Evolutionary conservation across 2,329 filamentous ascomycete species (phyloP), one percentile per base, ranked within the genome.

Genomic region (Fusarium succisae): DNA sequence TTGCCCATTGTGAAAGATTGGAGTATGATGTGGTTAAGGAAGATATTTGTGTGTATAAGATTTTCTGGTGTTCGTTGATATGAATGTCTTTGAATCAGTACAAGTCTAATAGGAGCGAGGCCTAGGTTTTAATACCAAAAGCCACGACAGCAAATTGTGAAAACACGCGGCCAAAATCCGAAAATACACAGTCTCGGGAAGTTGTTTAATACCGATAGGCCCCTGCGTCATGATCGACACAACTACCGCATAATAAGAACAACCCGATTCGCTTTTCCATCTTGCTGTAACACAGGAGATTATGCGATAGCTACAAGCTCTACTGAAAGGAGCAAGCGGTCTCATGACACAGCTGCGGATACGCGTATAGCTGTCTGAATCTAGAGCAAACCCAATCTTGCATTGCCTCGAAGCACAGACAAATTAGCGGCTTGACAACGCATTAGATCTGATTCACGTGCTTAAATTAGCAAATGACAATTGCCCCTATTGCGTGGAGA

Each of bases 351-450:
- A 20, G 17, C 24, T 9, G 17, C 13, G n/a, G 0, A 14, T 35
- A 24, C 48, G n/a, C 30, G 30, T 51, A 51, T 35, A 35, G 13
- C 12, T 20, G 0, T 20, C 3, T 20, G 17, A 3, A 1, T 3
- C 3, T 11, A 4, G 17, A 51, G 6, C 9, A 15, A 11, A 0
- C n/a, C 30, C 48, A 11, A 24, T 35, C 12, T 53, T 35, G 17
- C 48, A 35, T 24, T 35, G 17, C 48, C 30, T 14, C 22, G 6
- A 51, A 35, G 30, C 8, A 35, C 6, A 14, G 22, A 5, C 4
- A 3, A 6, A 2, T 2, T 14, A 10, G 11, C 11, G 8, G 15
- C 11, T 1, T 24, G 1, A 4, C 3, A 9, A 20, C 12, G n/a
- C 17, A 4, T 35, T 11, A 11, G 18, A 35, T 20, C 13, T 26